Evolutionary conservation across 352 stramenopile species (phyloP).

Genomic region (Globisporangium iwayamae): DNA sequence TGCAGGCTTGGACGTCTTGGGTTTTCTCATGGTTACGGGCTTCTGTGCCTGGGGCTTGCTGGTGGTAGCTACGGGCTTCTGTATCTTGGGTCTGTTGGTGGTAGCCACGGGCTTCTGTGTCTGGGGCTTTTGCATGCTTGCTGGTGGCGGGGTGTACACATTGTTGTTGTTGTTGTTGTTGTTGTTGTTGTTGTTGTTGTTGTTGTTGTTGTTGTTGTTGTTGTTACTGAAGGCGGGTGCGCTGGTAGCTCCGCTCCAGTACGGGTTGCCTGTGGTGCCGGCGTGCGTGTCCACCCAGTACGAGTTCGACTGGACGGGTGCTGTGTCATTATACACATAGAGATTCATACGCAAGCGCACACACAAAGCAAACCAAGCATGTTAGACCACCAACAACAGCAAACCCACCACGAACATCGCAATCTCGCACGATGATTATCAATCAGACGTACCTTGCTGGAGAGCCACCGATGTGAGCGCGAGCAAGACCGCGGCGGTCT

Average conservation of each 20-base stretch:
- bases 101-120: no score
- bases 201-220: conserved; percentile 11
- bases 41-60: not conserved
- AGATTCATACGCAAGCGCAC: not conserved
- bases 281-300: conserved; percentile 16
- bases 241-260: conserved; percentile 5
- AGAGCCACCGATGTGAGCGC: conserved; percentile 2
- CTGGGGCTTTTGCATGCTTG: not conserved
- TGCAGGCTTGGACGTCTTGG: not conserved
- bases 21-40: not conserved
- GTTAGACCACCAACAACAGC: not conserved
- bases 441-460: not conserved
- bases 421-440: not conserved
- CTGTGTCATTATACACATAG: not conserved
- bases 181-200: conserved; percentile 9
- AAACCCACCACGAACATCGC: not conserved
- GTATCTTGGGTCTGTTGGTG: not conserved
- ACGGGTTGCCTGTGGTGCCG: conserved; percentile 12
- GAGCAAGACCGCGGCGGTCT: conserved; percentile 6
- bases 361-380: not conserved
- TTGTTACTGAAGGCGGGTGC: not conserved
- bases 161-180: conserved; percentile 3
- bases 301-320: not conserved
- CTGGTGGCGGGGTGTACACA: not conserved
- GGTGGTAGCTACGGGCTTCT: not conserved